A percentile compares a stretch with the other conserved stretches of the same genome.
These are phyloP conservation scores for Cavenderia fasciculata DNA, from an alignment of 78 protist species.

Conservation along the genomic window DNA sequence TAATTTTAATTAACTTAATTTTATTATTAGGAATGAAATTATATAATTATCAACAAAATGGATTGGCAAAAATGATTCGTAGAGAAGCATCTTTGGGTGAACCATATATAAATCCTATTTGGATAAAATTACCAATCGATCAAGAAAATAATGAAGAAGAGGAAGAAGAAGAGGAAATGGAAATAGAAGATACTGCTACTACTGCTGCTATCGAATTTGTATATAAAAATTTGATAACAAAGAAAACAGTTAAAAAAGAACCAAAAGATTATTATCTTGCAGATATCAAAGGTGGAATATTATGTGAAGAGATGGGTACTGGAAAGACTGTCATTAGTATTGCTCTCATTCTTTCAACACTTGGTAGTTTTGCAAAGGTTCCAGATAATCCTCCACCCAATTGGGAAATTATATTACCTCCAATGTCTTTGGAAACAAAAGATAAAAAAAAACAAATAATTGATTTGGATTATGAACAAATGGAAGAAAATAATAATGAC, in stretches of 20 bases:
- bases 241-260: background rate
- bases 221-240: background rate
- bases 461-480: no score
- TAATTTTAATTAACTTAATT: background rate
- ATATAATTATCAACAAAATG: background rate
- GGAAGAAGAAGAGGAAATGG: background rate
- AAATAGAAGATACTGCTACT: background rate
- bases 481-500: no score
- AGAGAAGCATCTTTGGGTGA: background rate
- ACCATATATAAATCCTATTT: background rate
- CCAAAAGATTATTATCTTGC: background rate
- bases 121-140: background rate
- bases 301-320: constrained; percentile 75
- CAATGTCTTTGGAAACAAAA: no score
- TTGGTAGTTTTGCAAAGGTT: constrained; percentile 26
- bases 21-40: no score
- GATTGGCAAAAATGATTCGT: constrained; percentile 12
- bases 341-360: constrained; percentile 42
- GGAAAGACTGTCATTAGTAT: constrained; percentile 73
- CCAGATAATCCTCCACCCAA: background rate
- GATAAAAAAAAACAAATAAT: no score
- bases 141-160: no score
- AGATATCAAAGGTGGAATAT: constrained; percentile 70
- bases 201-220: background rate
- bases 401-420: background rate